Evolutionary conservation across 371 early-diverging fungal species (phyloP).

Genomic region (Mortierella sp.): DNA sequence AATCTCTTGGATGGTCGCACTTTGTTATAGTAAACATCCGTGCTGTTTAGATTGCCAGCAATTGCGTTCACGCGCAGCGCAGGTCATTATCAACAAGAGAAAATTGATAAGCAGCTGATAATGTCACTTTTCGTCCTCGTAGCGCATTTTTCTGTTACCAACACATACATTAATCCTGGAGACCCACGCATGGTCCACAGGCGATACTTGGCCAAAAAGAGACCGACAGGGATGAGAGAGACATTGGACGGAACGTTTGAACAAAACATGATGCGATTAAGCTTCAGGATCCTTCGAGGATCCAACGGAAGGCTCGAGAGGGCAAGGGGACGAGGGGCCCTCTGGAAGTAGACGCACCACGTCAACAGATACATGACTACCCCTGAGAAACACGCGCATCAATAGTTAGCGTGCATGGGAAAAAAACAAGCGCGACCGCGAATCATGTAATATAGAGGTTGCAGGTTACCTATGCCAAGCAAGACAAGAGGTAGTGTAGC

Average conservation of each 20-base stretch:
- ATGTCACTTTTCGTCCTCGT: neutral
- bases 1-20: slow-evolving; percentile 9
- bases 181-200: slow-evolving; percentile 21
- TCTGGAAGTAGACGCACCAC: slow-evolving; percentile 15
- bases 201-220: slow-evolving; percentile 20
- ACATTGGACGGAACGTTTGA: slow-evolving; percentile 16
- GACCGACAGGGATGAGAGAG: slow-evolving; percentile 18
- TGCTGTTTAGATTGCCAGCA: neutral
- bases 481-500: slow-evolving; percentile 9
- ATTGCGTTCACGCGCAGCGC: neutral
- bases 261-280: slow-evolving; percentile 13
- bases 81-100: too few relatives aligned
- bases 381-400: neutral
- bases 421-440: neutral
- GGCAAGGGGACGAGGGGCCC: slow-evolving; percentile 2
- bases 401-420: neutral
- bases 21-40: slow-evolving; percentile 14
- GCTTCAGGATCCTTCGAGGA: slow-evolving; percentile 24
- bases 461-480: slow-evolving; percentile 7
- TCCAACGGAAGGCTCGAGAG: slow-evolving; percentile 12
- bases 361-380: slow-evolving; percentile 13
- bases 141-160: neutral
- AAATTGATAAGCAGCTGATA: neutral
- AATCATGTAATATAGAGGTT: neutral
- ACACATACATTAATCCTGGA: slow-evolving; percentile 12